Conservation (phyloP, 2,329 filamentous ascomycete species). For the Ceratocystis alfenasii region DNA sequence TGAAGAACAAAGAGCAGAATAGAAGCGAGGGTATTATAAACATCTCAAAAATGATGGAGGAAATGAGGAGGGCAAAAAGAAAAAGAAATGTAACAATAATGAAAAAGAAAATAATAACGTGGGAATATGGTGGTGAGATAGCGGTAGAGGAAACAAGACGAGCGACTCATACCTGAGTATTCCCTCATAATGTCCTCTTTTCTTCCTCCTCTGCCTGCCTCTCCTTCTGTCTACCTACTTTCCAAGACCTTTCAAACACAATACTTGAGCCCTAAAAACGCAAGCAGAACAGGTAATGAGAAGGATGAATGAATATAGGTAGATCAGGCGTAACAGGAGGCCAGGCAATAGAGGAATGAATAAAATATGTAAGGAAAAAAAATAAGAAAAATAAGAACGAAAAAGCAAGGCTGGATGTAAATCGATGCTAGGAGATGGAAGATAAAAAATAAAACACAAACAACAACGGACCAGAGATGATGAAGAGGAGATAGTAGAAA, state of each 20-base stretch:
- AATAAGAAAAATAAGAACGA: slow-evolving; percentile 16
- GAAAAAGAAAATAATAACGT: not conserved
- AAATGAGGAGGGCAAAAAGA: not conserved
- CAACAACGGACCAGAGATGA: not conserved
- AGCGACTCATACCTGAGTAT: not conserved
- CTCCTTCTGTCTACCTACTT: not conserved
- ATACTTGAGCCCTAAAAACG: too few species aligned
- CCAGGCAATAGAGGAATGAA: slow-evolving; percentile 19
- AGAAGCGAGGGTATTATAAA: not conserved
- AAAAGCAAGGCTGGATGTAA: slow-evolving; percentile 3
- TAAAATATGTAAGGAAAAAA: slow-evolving; percentile 16
- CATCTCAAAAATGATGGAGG: not conserved
- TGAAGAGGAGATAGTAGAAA: not conserved
- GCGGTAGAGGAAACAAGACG: not conserved
- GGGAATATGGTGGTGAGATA: not conserved
- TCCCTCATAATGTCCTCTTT: not conserved
- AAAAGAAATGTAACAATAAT: not conserved
- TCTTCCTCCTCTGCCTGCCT: not conserved
- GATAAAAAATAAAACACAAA: slow-evolving; percentile 4
- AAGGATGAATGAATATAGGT: not conserved
- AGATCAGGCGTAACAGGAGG: slow-evolving; percentile 9
- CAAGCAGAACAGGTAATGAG: not conserved
- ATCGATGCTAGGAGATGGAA: not conserved
- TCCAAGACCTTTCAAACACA: not conserved
- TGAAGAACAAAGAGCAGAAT: slow-evolving; percentile 2